A percentile compares a stretch with the other conserved stretches of the same genome.
phyloP scores from a whole-genome alignment of 306 rosid genomes.

The Malus fusca region DNA sequence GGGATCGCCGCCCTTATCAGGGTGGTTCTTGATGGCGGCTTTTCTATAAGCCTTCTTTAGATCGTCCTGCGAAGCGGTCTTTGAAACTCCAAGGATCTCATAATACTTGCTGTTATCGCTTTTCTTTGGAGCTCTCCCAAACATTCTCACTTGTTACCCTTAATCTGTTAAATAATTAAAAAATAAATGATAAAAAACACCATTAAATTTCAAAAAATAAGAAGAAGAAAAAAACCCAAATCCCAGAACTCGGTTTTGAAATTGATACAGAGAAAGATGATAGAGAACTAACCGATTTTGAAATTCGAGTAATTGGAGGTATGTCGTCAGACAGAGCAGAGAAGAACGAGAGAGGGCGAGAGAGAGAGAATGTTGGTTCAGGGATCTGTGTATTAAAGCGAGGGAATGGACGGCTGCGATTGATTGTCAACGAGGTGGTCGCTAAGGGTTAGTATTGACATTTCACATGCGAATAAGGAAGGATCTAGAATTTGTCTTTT shows the following conservation, averaged over 20 bases:
- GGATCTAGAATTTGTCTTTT: conserved; percentile 10
- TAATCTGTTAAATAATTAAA: neutral
- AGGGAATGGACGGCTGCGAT: conserved; percentile 23
- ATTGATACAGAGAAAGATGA: neutral
- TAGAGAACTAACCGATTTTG: conserved; percentile 13
- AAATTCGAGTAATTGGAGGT: neutral
- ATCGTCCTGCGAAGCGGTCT: conserved; percentile 48
- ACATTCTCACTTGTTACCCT: conserved; percentile 22
- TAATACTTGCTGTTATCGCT: conserved; percentile 50
- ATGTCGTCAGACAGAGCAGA: neutral
- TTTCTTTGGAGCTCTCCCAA: conserved; percentile 50
- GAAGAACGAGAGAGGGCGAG: conserved; percentile 17
- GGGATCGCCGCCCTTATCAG: conserved; percentile 54
- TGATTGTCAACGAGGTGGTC: neutral
- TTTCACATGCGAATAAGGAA: conserved; percentile 2
- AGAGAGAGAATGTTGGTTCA: neutral
- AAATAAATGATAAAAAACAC: neutral
- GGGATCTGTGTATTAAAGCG: neutral
- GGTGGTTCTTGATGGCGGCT: conserved; percentile 53
- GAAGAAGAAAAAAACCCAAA: neutral
- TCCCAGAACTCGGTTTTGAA: neutral
- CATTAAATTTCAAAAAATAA: neutral
- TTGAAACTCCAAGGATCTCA: conserved; percentile 46
- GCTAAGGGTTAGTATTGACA: conserved; percentile 11
- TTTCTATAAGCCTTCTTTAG: conserved; percentile 54